phyloP scores from a whole-genome alignment of 345 rosid species.

The Draba incana region DNA sequence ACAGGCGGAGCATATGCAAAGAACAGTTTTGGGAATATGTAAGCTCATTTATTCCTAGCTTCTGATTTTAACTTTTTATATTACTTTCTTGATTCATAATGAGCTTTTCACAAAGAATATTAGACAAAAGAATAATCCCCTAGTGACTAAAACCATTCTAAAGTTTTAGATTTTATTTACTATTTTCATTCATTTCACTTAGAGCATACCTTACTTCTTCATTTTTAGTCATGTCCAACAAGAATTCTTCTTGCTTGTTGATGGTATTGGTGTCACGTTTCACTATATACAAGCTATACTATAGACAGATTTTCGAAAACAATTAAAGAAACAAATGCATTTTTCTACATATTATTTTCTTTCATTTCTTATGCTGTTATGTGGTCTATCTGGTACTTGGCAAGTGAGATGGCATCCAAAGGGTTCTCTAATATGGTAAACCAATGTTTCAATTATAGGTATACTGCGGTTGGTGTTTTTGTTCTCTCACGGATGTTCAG shows the following conservation, averaged over 20 bases:
- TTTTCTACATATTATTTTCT: background rate
- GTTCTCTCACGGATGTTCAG: conserved; percentile 86
- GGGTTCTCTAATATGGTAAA: conserved; percentile 13
- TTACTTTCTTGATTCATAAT: background rate
- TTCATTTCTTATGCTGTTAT: conserved; percentile 15
- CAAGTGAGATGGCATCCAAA: conserved; percentile 5
- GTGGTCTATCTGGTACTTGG: conserved; percentile 17
- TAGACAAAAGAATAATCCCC: background rate
- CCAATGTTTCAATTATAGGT: conserved; percentile 49
- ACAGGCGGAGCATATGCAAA: conserved; percentile 98
- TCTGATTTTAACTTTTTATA: background rate
- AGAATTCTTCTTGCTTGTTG: conserved; percentile 8
- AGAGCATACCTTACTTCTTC: background rate
- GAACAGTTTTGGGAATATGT: conserved; percentile 97
- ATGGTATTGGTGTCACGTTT: conserved; percentile 6
- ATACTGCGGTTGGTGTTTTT: conserved; percentile 97
- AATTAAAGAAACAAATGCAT: background rate
- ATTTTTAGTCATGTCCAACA: conserved; percentile 6
- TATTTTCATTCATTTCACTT: conserved; percentile 17
- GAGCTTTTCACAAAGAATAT: conserved; percentile 10
- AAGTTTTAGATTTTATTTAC: conserved; percentile 16
- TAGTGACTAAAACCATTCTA: background rate
- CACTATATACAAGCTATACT: conserved; percentile 13
- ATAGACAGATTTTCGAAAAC: background rate
- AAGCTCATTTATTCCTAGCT: conserved; percentile 39